Evolutionary conservation across 768 basidiomycete genomes (phyloP), one percentile per base, ranked within the genome.

Genomic region (Termitomyces sp.): DNA sequence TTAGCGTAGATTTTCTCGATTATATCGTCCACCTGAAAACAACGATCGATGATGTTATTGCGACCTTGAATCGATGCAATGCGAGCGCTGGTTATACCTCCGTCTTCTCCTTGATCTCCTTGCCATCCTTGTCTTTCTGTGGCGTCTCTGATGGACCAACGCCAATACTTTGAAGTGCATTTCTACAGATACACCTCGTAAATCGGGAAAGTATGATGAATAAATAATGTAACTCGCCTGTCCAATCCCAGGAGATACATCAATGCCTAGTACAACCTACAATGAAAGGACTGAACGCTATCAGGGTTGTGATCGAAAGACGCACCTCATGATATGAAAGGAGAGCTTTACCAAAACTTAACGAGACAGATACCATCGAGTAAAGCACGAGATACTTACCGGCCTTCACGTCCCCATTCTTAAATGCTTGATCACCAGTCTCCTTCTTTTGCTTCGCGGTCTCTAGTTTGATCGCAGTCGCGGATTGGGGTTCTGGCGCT

Each of bases 1-100:
- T 93, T 93, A 3, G 88, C 81, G 59, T 93, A 89, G 45, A 92
- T 82, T 72, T 88, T 93, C 69, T 89, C 89, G 19, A 90, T 68
- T 38, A 91, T 76, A 10, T 83, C 74, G 66, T 93, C 91, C 19
- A 83, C 77, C 90, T 93, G 58, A 11, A 51, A n/a, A n/a, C n/a
- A n/a, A 51, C 6, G 32, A 53, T 44, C 32, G 35, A 51, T 46
- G 15, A 17, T 28, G 35, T 49, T 30, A 47, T 48, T 35, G 53
- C 46, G 59, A 19, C 21, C 40, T 34, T 45, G 41, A 38, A 28
- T 28, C n/a, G 32, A 55, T 37, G 10, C 30, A 47, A n/a, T 22
- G 22, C 21, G 52, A 34, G 32, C 21, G 19, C 10, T 49, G 9
- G 57, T 71, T 14, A 43, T 50, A 86, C 89, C 76, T 89, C 88